These are phyloP conservation scores for Cladosporium sp. DNA, from an alignment of 2,329 filamentous ascomycete genomes.

Conservation along the genomic window DNA sequence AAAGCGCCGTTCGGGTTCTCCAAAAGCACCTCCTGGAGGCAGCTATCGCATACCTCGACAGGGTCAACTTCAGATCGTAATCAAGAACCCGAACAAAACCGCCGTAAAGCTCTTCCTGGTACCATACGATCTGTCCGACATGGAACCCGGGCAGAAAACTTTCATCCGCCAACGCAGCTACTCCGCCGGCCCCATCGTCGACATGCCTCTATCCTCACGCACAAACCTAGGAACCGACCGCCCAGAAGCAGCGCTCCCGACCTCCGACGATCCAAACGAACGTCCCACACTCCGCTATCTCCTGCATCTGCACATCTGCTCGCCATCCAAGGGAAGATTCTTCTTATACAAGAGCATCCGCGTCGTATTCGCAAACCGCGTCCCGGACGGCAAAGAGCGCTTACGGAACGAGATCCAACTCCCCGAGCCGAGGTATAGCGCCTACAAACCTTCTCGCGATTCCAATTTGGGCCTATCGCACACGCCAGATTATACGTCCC, in stretches of 20 bases:
- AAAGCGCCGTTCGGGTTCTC: constrained; percentile 53
- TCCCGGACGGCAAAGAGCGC: constrained; percentile 92
- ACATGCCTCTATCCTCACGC: constrained; percentile 54
- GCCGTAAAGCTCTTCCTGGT: constrained; percentile 94
- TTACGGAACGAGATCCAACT: constrained; percentile 84
- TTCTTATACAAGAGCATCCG: constrained; percentile 90
- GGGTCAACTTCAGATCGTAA: constrained; percentile 91
- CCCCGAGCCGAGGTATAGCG: constrained; percentile 80
- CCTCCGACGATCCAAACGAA: constrained; percentile 49
- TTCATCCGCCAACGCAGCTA: constrained; percentile 94
- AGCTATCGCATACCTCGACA: constrained; percentile 92
- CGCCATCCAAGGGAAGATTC: constrained; percentile 73
- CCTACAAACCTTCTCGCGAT: constrained; percentile 66
- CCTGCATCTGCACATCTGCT: constrained; percentile 90
- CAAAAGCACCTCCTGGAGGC: constrained; percentile 73
- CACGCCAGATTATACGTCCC: constrained; percentile 15
- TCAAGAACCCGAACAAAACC: constrained; percentile 98
- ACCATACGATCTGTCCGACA: constrained; percentile 86
- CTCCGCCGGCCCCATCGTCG: constrained; percentile 78
- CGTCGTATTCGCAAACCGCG: constrained; percentile 93
- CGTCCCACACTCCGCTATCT: constrained; percentile 82
- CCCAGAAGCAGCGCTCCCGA: constrained; percentile 49
- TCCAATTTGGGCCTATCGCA: constrained; percentile 23
- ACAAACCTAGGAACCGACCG: constrained; percentile 49
- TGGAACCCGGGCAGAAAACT: constrained; percentile 92